Evolutionary conservation across 108 stramenopile genomes (phyloP).

Genomic region (Chaetoceros tenuissimus): DNA sequence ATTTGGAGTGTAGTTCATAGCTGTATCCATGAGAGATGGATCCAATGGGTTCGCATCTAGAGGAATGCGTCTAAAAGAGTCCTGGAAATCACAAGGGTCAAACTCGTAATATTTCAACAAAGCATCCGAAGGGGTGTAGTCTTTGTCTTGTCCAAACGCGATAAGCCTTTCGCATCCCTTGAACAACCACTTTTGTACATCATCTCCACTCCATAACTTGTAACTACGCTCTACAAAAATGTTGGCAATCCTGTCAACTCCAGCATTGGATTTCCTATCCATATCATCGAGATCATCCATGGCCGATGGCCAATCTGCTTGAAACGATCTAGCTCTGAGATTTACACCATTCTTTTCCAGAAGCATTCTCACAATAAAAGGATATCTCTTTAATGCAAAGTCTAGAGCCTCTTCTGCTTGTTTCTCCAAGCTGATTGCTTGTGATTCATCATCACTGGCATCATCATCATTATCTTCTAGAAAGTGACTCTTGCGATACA

Average conservation of each 20-base stretch:
- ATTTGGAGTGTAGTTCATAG: slow-evolving; percentile 61
- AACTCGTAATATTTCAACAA: slow-evolving; percentile 49
- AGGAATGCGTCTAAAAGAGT: slow-evolving; percentile 54
- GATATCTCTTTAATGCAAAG: slow-evolving; percentile 27
- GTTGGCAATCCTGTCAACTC: slow-evolving; percentile 6
- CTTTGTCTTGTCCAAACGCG: not conserved
- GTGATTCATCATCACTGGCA: not conserved
- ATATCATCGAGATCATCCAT: not conserved
- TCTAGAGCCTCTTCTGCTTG: slow-evolving; percentile 17
- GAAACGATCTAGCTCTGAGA: slow-evolving; percentile 25
- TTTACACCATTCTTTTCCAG: slow-evolving; percentile 37
- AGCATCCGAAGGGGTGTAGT: slow-evolving; percentile 27
- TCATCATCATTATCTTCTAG: slow-evolving; percentile 14
- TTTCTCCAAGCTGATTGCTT: not conserved
- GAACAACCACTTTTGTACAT: slow-evolving; percentile 19
- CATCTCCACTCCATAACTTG: slow-evolving; percentile 33
- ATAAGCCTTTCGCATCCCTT: slow-evolving; percentile 5
- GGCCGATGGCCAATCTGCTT: slow-evolving; percentile 37
- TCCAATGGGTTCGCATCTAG: slow-evolving; percentile 71
- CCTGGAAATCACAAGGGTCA: slow-evolving; percentile 58
- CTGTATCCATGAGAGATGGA: slow-evolving; percentile 53
- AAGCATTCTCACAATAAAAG: slow-evolving; percentile 25
- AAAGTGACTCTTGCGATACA: slow-evolving; percentile 27
- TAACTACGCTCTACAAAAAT: slow-evolving; percentile 39
- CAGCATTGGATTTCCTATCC: slow-evolving; percentile 5